These are phyloP conservation scores for Phytophthora constricta DNA, from an alignment of 352 stramenopile species.

Conservation along the genomic window DNA sequence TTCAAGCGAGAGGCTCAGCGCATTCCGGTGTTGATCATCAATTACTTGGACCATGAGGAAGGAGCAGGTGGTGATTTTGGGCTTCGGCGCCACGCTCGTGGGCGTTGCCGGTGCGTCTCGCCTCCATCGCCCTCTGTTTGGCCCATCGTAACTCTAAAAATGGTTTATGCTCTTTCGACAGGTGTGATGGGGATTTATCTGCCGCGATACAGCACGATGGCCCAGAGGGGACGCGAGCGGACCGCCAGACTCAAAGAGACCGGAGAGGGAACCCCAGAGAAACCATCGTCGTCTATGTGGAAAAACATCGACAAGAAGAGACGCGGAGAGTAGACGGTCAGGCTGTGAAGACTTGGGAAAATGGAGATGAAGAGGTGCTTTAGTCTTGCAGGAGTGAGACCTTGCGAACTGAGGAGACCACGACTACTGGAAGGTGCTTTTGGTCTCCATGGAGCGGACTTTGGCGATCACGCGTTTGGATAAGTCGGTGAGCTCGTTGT, in stretches of 20 bases:
- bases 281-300: constrained; percentile 51
- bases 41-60: constrained; percentile 34
- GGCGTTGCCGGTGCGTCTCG: constrained; percentile 34
- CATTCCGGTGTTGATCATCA: not conserved
- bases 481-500: constrained; percentile 42
- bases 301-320: constrained; percentile 54
- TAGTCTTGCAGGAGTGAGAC: no score
- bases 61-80: constrained; percentile 36
- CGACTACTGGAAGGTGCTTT: not conserved
- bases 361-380: not conserved
- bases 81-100: constrained; percentile 43
- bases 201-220: constrained; percentile 52
- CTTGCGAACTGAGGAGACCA: no score
- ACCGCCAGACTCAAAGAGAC: constrained; percentile 28
- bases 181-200: constrained; percentile 47
- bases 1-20: not conserved
- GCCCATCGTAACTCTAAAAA: not conserved
- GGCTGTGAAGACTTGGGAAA: not conserved
- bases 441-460: constrained; percentile 44
- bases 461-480: constrained; percentile 54
- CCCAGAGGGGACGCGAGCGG: constrained; percentile 44
- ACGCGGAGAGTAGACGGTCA: constrained; percentile 27
- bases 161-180: constrained; percentile 4
- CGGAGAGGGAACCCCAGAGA: constrained; percentile 10
- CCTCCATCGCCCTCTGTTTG: not conserved